Percentiles rank a stretch among this genome's conserved stretches.
phyloP scores from a whole-genome alignment of 768 basidiomycete genomes.

The Mycena metata region DNA sequence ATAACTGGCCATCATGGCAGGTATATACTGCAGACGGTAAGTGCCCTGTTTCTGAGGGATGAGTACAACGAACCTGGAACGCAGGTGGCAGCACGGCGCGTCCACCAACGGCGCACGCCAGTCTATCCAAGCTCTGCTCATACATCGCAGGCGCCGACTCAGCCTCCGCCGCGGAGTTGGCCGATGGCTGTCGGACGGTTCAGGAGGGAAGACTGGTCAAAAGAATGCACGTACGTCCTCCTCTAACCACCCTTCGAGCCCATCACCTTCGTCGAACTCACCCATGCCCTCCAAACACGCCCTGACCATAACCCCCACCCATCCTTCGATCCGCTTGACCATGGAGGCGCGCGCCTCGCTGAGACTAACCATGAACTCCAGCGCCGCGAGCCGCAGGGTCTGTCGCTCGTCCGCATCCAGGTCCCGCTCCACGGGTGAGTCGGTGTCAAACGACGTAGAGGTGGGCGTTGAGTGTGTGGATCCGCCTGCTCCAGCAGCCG shows the following conservation, averaged over 20 bases:
- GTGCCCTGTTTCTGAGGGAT: too few species aligned
- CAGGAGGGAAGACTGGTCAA: slow-evolving; percentile 16
- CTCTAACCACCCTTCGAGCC: slow-evolving; percentile 71
- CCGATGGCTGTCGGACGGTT: slow-evolving; percentile 65
- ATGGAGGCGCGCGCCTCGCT: slow-evolving; percentile 80
- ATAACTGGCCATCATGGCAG: slow-evolving; percentile 82
- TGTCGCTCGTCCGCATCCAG: slow-evolving; percentile 75
- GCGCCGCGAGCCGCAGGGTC: slow-evolving; percentile 76
- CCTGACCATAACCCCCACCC: slow-evolving; percentile 78
- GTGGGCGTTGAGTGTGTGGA: slow-evolving; percentile 54
- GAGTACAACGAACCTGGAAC: slow-evolving; percentile 69
- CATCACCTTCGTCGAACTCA: slow-evolving; percentile 69
- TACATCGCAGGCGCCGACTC: slow-evolving; percentile 81
- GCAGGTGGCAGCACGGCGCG: slow-evolving; percentile 81
- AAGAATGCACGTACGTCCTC: slow-evolving; percentile 73
- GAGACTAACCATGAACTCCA: slow-evolving; percentile 89
- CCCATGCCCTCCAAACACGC: slow-evolving; percentile 89
- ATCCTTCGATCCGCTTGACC: slow-evolving; percentile 76
- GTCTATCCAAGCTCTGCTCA: slow-evolving; percentile 85
- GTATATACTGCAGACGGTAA: slow-evolving; percentile 63
- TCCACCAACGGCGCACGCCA: slow-evolving; percentile 86
- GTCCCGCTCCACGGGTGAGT: slow-evolving; percentile 50
- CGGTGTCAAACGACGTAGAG: slow-evolving; percentile 45
- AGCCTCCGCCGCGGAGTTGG: slow-evolving; percentile 68
- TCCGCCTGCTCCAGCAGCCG: slow-evolving; percentile 65